A percentile compares a stretch with the other conserved stretches of the same genome.
Conservation (phyloP, 2,329 filamentous ascomycete species). For the Penicillium sp. region DNA sequence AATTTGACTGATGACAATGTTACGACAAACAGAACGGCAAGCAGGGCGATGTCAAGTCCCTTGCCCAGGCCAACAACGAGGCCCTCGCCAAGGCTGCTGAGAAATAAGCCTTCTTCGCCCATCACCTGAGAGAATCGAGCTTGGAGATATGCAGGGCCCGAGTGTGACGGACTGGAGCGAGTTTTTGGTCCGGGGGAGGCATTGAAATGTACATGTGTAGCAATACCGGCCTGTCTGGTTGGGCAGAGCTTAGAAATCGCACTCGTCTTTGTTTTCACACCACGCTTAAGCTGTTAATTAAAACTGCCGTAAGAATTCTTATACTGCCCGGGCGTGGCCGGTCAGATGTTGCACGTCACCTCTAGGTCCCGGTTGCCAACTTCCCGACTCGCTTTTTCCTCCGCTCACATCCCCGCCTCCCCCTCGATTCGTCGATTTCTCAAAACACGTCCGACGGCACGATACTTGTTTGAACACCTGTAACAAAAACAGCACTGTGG, state of each 20-base stretch:
- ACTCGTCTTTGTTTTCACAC: conserved; percentile 23
- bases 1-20: conserved; percentile 33
- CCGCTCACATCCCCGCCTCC: conserved; percentile 15
- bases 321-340: conserved; percentile 5
- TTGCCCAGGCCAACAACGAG: conserved; percentile 58
- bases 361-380: conserved; percentile 12
- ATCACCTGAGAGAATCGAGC: conserved; percentile 15
- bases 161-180: conserved; percentile 18
- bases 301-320: conserved; percentile 7
- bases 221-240: conserved; percentile 37
- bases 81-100: conserved; percentile 46
- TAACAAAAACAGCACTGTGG: conserved; percentile 26
- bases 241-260: conserved; percentile 31
- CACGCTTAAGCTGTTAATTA: conserved; percentile 6
- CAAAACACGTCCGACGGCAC: conserved; percentile 8
- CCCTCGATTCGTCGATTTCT: conserved; percentile 18
- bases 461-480: conserved; percentile 4
- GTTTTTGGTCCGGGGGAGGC: conserved; percentile 21
- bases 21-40: conserved; percentile 76
- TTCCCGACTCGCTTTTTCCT: conserved; percentile 26
- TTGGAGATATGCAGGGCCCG: conserved; percentile 23
- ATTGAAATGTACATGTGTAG: conserved; percentile 40
- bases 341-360: conserved; percentile 24
- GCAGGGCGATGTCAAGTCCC: conserved; percentile 79
- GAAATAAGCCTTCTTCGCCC: conserved; percentile 38